Evolutionary conservation across 129 eudicot genomes (phyloP).

Genomic region (Flaveria sonorensis): DNA sequence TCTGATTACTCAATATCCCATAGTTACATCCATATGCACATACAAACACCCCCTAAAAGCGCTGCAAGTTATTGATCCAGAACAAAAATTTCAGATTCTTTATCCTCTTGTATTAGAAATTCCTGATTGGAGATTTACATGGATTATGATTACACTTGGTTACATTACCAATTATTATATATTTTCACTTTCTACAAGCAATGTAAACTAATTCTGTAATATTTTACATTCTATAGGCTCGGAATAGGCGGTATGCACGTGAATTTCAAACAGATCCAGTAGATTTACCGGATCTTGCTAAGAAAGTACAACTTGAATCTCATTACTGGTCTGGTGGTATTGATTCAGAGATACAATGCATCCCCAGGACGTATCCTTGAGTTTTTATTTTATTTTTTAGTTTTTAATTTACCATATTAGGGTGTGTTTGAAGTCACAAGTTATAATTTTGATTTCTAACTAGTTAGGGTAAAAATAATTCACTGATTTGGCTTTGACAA

Average conservation of each 20-base stretch:
- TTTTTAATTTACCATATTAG: not conserved
- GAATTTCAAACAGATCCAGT: conserved; percentile 47
- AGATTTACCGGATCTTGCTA: conserved; percentile 39
- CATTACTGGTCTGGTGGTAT: conserved; percentile 44
- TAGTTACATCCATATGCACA: not conserved
- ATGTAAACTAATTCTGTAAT: conserved; percentile 2
- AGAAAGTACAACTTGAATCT: conserved; percentile 45
- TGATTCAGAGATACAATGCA: conserved; percentile 42
- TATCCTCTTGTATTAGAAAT: conserved; percentile 18
- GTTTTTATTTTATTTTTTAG: not conserved
- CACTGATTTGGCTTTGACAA: not conserved
- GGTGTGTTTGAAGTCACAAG: conserved; percentile 12
- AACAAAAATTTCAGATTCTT: not conserved
- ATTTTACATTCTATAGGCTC: conserved; percentile 43
- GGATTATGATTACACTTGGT: not conserved
- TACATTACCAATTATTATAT: conserved; percentile 4
- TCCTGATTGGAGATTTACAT: not conserved
- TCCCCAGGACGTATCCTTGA: conserved; percentile 55
- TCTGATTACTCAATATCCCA: not conserved
- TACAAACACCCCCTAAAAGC: conserved; percentile 18
- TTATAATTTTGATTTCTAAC: conserved; percentile 5
- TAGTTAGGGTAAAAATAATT: not conserved
- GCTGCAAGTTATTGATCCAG: conserved; percentile 1
- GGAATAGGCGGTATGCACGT: conserved; percentile 50
- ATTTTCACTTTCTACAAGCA: conserved; percentile 7